Base-by-base conservation (phyloP, 179 eudicot species). In the Beta macrorhiza region DNA sequence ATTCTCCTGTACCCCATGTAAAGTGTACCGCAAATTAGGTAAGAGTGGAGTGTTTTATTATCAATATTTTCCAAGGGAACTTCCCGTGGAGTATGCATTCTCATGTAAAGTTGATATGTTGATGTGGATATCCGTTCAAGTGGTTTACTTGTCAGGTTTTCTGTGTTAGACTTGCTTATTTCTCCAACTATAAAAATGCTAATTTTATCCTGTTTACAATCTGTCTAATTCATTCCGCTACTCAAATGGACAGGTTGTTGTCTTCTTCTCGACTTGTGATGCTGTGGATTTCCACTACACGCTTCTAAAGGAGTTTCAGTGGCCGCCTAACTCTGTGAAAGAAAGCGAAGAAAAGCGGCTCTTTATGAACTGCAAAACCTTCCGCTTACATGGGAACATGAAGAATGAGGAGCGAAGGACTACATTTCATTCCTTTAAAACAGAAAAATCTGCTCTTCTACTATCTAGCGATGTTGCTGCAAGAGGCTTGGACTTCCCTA, bases 401-500 rank as follows among this genome's bases (percentile, higher is more conserved):
- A 81, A 92, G 80, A 94, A 92, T 25, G 95, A 91, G 81, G 98
- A 96, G 75, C 88, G 99, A 65, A 91, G 89, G 87, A 90, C 85
- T 51, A 80, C 97, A 62, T 92, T 89, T 82, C 94, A 92, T 80
- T 77, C 90, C 67, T 94, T 96, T 78, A 89, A 91, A 87, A 85
- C 93, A 25, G 98, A 91, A 72, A 92, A 96, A 83, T 94, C 92
- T 82, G 99, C 99, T 71, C 94, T 96, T 80, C 92, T 96, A 14
- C 80, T 96, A 73, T 94, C 93, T 79, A 96, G 95, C 61, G 99
- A 96, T 91, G 91, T 96, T 84, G 79, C 91, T 86, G 99, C 99
- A 32, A 90, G 99, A 88, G 99, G 99, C 76, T 87, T 96, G 88
- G 99, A 96, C 86, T 90, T 96, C 79, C 98, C 97, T 51, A 90